phyloP scores from a whole-genome alignment of 202 grass and related monocot species.

The Eragrostis tef region DNA sequence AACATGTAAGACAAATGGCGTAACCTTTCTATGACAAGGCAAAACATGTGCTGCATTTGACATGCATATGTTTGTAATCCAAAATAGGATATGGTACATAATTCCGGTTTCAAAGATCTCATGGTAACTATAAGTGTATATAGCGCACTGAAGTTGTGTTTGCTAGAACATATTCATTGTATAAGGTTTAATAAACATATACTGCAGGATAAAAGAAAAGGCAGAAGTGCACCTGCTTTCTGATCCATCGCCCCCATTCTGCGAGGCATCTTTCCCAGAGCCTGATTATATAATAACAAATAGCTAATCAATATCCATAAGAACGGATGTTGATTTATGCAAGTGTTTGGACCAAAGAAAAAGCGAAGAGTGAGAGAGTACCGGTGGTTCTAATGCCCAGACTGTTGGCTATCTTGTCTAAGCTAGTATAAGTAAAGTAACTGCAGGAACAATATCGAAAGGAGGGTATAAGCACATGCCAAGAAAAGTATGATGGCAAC shows the following conservation, averaged over 20 bases:
- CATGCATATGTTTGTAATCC: neutral
- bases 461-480: conserved; percentile 23
- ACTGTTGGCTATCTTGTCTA: conserved; percentile 76
- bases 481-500: conserved; percentile 1
- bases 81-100: neutral
- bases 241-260: conserved; percentile 44
- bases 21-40: neutral
- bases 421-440: conserved; percentile 85
- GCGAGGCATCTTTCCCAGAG: conserved; percentile 43
- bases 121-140: neutral
- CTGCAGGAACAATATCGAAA: conserved; percentile 54
- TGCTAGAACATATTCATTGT: neutral
- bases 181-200: conserved; percentile 18
- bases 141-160: conserved; percentile 10
- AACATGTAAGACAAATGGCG: conserved; percentile 10
- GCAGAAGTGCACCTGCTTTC: conserved; percentile 56
- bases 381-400: conserved; percentile 58
- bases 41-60: conserved; percentile 7
- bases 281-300: conserved; percentile 45
- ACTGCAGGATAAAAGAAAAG: neutral
- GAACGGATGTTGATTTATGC: conserved; percentile 6
- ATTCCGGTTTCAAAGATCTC: neutral
- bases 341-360: conserved; percentile 10
- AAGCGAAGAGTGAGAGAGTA: conserved; percentile 27
- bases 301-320: conserved; percentile 25